phyloP scores from a whole-genome alignment of 805 yeast genomes.

The Alloascoidea hylecoeti region DNA sequence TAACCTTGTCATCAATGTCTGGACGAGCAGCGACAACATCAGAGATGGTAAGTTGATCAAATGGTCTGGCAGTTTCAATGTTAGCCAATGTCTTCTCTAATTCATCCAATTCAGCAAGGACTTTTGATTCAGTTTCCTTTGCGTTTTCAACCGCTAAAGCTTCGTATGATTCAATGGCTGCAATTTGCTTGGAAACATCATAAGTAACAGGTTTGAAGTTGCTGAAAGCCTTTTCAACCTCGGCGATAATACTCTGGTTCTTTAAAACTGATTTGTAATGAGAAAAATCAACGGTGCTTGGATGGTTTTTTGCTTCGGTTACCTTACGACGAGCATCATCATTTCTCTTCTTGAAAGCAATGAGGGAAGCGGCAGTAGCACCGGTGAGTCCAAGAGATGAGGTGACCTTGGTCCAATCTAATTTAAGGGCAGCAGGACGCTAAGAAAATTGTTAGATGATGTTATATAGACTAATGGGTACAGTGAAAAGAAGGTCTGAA shows the following conservation, averaged over 20 bases:
- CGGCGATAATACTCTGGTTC: constrained; percentile 67
- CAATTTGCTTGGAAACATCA: constrained; percentile 80
- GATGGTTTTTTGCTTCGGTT: constrained; percentile 54
- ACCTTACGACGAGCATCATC: constrained; percentile 90
- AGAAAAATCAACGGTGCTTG: constrained; percentile 67
- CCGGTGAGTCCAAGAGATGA: constrained; percentile 87
- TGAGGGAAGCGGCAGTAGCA: constrained; percentile 73
- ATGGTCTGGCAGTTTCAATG: constrained; percentile 95
- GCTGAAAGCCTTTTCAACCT: constrained; percentile 64
- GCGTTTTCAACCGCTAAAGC: constrained; percentile 94
- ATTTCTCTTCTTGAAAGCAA: constrained; percentile 94
- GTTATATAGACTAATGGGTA: no score
- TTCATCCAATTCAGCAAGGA: constrained; percentile 71
- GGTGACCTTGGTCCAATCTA: constrained; percentile 91
- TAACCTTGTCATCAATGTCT: constrained; percentile 92
- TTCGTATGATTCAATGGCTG: constrained; percentile 88
- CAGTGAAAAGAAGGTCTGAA: no score
- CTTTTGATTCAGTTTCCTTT: constrained; percentile 80
- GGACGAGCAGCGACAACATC: constrained; percentile 94
- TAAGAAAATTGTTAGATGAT: not conserved
- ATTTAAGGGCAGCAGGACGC: constrained; percentile 45
- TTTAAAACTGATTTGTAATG: constrained; percentile 70
- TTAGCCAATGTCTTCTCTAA: constrained; percentile 81
- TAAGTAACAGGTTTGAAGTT: constrained; percentile 73
- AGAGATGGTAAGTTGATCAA: constrained; percentile 91